Evolutionary conservation across 2,329 filamentous ascomycete species (phyloP).

Genomic region (Penicillium sp.): DNA sequence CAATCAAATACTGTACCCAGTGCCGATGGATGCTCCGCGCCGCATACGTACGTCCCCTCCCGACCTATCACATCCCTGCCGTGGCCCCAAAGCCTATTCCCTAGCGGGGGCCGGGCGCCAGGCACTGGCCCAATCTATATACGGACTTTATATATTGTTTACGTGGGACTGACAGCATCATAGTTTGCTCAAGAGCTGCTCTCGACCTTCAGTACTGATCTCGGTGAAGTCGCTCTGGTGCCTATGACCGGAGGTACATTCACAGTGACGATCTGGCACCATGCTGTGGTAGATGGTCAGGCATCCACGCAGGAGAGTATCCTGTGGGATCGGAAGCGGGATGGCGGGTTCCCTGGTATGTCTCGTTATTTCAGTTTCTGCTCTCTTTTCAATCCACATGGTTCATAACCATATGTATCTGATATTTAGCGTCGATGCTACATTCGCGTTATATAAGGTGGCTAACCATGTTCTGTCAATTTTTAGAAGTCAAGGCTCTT

Average conservation of each 20-base stretch:
- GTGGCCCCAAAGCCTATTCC: neutral
- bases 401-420: neutral
- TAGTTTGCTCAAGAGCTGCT: constrained; percentile 94
- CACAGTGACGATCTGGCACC: constrained; percentile 63
- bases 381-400: neutral
- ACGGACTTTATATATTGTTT: no score
- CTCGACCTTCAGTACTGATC: constrained; percentile 80
- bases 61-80: neutral
- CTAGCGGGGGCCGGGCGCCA: neutral
- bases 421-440: neutral
- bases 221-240: constrained; percentile 86
- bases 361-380: constrained; percentile 2
- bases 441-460: neutral
- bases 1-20: constrained; percentile 91
- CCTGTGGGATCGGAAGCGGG: constrained; percentile 84
- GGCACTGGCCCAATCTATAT: no score
- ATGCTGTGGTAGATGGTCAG: constrained; percentile 14
- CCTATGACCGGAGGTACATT: constrained; percentile 86
- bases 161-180: neutral
- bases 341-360: constrained; percentile 82
- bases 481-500: constrained; percentile 77
- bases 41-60: constrained; percentile 68
- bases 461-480: neutral
- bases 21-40: constrained; percentile 90
- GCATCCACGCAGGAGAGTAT: constrained; percentile 51